phyloP scores from a whole-genome alignment of 108 stramenopile genomes.

The Nitzschia sp. region DNA sequence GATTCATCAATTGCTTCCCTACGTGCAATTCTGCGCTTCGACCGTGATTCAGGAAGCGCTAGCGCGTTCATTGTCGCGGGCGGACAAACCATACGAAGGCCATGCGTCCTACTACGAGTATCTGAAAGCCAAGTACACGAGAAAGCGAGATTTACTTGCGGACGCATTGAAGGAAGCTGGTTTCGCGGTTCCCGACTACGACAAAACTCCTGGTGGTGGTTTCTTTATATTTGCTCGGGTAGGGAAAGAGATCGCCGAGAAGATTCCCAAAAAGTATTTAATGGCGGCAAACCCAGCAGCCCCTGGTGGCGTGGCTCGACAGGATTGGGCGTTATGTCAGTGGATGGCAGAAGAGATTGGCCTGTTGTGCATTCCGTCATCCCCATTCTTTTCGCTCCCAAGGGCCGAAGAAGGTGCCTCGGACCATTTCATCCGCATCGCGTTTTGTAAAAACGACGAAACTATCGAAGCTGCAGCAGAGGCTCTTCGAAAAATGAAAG shows the following conservation, averaged over 20 bases:
- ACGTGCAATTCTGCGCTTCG: constrained; percentile 96
- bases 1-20: constrained; percentile 81
- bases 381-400: constrained; percentile 89
- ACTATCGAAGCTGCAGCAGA: constrained; percentile 84
- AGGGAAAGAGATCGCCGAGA: constrained; percentile 58
- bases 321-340: constrained; percentile 91
- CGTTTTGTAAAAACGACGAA: constrained; percentile 97
- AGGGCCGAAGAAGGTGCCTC: constrained; percentile 61
- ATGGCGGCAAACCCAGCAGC: constrained; percentile 64
- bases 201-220: constrained; percentile 79
- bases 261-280: constrained; percentile 53
- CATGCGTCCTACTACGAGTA: constrained; percentile 73
- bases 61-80: constrained; percentile 73
- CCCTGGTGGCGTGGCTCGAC: constrained; percentile 70
- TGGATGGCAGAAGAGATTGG: constrained; percentile 95
- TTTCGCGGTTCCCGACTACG: constrained; percentile 82
- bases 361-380: constrained; percentile 93
- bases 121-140: constrained; percentile 73
- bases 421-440: constrained; percentile 90
- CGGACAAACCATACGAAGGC: constrained; percentile 89
- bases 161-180: constrained; percentile 63
- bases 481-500: constrained; percentile 45
- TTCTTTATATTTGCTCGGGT: constrained; percentile 95
- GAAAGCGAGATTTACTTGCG: constrained; percentile 84
- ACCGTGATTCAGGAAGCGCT: constrained; percentile 94